Evolutionary conservation across 805 yeast species (phyloP), one percentile per base, ranked within the genome.

Genomic region (Lipomyces anomalus): DNA sequence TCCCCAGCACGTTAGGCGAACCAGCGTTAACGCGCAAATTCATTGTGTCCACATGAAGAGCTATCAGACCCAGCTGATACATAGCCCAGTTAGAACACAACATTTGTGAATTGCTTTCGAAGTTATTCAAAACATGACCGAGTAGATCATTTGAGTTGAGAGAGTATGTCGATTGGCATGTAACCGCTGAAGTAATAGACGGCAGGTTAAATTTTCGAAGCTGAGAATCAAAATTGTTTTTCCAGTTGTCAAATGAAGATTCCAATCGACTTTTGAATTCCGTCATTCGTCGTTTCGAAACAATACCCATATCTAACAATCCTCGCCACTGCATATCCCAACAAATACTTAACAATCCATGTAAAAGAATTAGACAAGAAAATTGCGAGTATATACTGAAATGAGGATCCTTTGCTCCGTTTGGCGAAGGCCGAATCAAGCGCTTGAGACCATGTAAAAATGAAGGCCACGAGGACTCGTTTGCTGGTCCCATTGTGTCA

Each of bases 201-300:
- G 54, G 54, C 28, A 50, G 43, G 21, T 50, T 47, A 2, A 48
- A 47, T 35, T 53, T 46, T 35, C 53, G 40, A 20, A 67, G 58
- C 43, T 68, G 72, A 18, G 53, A 49, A 44, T 68, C 70, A 48
- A 66, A 66, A 48, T 67, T 65, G 7, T 59, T 61, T 42, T 63
- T 58, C 72, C 73, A 69, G 38, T 60, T 60, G 37, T 54, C 52
- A 33, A 66, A 60, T 1, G 69, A 68, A 4, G 56, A 57, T 38
- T 62, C 64, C 28, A 69, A 50, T 38, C 63, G 59, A 16, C 51
- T 47, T 18, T 62, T 57, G 33, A 66, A 60, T 26, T 62, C 63
- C 4, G 56, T 56, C 45, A 67, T 55, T 34, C 63, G 56, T 32
- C 53, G 60, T 37, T 61, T 58, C 3, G 70, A 62, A 6, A 67